Conservation (phyloP, 495 filamentous ascomycete genomes). For the Penicillium ochrochloron region DNA sequence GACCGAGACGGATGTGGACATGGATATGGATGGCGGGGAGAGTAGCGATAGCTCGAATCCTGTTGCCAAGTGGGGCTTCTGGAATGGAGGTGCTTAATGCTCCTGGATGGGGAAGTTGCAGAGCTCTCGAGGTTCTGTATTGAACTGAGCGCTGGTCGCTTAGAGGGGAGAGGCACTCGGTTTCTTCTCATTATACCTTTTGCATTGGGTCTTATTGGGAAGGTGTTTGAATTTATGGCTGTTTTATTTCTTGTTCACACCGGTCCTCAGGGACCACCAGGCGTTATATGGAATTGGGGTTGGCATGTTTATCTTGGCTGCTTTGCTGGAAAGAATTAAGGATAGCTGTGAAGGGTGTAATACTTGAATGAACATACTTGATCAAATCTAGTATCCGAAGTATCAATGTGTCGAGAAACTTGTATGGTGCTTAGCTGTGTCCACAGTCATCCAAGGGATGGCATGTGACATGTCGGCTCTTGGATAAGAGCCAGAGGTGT, state of each 20-base stretch:
- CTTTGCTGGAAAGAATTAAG: conserved; percentile 3
- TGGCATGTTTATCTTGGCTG: neutral
- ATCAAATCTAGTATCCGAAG: neutral
- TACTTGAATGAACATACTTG: conserved; percentile 19
- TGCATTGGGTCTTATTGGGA: neutral
- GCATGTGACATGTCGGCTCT: neutral
- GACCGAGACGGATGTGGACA: conserved; percentile 34
- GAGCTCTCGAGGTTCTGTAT: neutral
- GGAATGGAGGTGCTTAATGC: conserved; percentile 34
- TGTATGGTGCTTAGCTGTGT: neutral
- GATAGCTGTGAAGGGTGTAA: conserved; percentile 6
- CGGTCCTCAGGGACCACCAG: conserved; percentile 8
- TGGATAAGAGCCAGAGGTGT: neutral
- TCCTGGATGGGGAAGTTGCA: neutral
- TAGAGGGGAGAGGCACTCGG: conserved; percentile 3
- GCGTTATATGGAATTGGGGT: conserved; percentile 14
- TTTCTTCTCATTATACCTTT: conserved; percentile 13
- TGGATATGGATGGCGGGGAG: conserved; percentile 55
- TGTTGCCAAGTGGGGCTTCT: conserved; percentile 19
- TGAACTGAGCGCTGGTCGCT: conserved; percentile 21
- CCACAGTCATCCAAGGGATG: neutral
- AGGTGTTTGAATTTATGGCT: neutral
- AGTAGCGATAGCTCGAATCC: conserved; percentile 32
- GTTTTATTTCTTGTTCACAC: neutral
- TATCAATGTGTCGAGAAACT: neutral